These are phyloP conservation scores for Apiosordaria backusii DNA, from an alignment of 495 filamentous ascomycete genomes.

Conservation along the genomic window DNA sequence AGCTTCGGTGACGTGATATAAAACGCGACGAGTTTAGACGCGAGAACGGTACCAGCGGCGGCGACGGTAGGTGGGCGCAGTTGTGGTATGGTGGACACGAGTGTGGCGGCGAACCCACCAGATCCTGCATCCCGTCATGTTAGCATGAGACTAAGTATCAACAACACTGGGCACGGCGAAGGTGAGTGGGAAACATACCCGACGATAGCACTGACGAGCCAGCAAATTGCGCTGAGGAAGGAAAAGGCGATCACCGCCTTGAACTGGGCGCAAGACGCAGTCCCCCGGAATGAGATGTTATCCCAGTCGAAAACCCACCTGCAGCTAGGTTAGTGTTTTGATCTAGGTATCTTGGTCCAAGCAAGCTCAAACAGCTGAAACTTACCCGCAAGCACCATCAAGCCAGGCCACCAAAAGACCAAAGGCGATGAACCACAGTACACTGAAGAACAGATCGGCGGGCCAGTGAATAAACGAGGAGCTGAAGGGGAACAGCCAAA, in stretches of 20 bases:
- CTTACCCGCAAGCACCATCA: constrained; percentile 59
- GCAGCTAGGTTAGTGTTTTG: not conserved
- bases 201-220: constrained; percentile 58
- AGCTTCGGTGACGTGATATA: too few relatives aligned
- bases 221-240: constrained; percentile 64
- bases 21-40: constrained; percentile 36
- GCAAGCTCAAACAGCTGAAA: constrained; percentile 29
- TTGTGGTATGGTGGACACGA: constrained; percentile 36
- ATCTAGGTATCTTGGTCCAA: not conserved
- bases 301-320: constrained; percentile 67
- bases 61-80: constrained; percentile 27
- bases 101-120: constrained; percentile 43
- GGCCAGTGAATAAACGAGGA: constrained; percentile 46
- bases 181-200: constrained; percentile 22
- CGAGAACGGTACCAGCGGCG: constrained; percentile 44
- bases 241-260: constrained; percentile 64
- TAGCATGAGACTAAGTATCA: not conserved
- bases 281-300: constrained; percentile 80
- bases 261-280: constrained; percentile 59
- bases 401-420: constrained; percentile 57
- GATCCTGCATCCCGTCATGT: constrained; percentile 24
- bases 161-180: too few relatives aligned
- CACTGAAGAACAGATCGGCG: constrained; percentile 55
- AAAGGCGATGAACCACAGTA: constrained; percentile 63
- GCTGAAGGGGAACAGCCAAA: constrained; percentile 49